phyloP scores from a whole-genome alignment of 2,329 filamentous ascomycete genomes.

The Colletotrichum orbiculare region DNA sequence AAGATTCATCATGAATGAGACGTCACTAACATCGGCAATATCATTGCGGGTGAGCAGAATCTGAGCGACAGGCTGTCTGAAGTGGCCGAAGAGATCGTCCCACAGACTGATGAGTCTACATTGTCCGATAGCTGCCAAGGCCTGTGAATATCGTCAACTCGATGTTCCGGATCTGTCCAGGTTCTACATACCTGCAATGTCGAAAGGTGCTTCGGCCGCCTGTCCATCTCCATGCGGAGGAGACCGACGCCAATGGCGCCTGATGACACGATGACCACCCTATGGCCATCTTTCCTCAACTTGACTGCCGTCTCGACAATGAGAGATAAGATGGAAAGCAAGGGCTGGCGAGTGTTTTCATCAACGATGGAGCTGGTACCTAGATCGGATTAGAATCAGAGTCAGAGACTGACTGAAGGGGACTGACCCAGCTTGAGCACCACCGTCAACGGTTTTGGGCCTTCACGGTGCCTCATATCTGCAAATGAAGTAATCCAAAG shows the following conservation, averaged over 20 bases:
- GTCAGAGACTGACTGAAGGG: not conserved
- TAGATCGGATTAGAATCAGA: conserved; percentile 50
- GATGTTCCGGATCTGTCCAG: not conserved
- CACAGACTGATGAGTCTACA: conserved; percentile 94
- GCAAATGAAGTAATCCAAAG: conserved; percentile 37
- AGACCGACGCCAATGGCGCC: conserved; percentile 96
- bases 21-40: conserved; percentile 81
- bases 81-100: conserved; percentile 90
- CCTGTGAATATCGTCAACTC: conserved; percentile 56
- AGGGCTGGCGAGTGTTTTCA: conserved; percentile 92
- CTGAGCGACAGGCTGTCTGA: conserved; percentile 92
- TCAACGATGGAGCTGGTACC: conserved; percentile 99
- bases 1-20: conserved; percentile 20
- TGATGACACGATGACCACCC: conserved; percentile 95
- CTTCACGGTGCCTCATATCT: conserved; percentile 68
- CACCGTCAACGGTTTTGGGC: conserved; percentile 74
- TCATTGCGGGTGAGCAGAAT: conserved; percentile 95
- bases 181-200: conserved; percentile 75
- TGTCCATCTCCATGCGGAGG: conserved; percentile 87
- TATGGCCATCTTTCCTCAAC: conserved; percentile 89
- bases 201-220: conserved; percentile 89
- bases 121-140: conserved; percentile 94
- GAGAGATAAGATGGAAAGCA: conserved; percentile 87
- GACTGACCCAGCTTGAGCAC: conserved; percentile 87
- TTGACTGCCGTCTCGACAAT: conserved; percentile 95